These are phyloP conservation scores for Trichoderma sp. DNA, from an alignment of 2,329 filamentous ascomycete genomes.

Conservation along the genomic window DNA sequence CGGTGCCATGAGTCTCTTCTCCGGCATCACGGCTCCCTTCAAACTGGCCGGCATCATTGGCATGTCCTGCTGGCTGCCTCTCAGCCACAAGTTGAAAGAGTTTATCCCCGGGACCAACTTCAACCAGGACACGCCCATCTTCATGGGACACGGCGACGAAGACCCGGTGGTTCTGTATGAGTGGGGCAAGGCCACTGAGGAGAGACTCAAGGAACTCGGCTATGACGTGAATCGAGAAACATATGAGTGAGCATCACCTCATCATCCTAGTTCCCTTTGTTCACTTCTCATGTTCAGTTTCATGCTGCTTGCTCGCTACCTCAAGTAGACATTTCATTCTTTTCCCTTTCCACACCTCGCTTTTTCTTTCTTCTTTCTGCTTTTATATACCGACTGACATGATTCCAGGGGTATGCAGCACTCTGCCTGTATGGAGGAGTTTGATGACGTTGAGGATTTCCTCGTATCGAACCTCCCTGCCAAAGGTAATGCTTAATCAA, in stretches of 20 bases:
- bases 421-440: constrained; percentile 73
- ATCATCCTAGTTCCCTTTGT: neutral
- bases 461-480: constrained; percentile 50
- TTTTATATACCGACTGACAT: neutral
- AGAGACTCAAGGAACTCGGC: constrained; percentile 66
- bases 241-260: constrained; percentile 60
- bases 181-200: constrained; percentile 67
- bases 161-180: constrained; percentile 71
- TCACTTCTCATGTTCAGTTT: neutral
- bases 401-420: constrained; percentile 67
- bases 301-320: neutral
- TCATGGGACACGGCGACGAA: constrained; percentile 77
- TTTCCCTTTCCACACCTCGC: neutral
- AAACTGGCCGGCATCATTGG: constrained; percentile 88
- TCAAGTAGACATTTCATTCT: neutral
- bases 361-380: neutral
- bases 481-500: constrained; percentile 8
- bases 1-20: constrained; percentile 81
- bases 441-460: constrained; percentile 75
- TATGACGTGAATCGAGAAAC: constrained; percentile 75
- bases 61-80: constrained; percentile 77
- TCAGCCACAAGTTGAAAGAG: constrained; percentile 53
- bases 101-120: constrained; percentile 37
- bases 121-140: constrained; percentile 71
- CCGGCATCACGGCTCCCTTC: constrained; percentile 69